phyloP scores from a whole-genome alignment of 768 basidiomycete species.

The Lactifluus volemus region DNA sequence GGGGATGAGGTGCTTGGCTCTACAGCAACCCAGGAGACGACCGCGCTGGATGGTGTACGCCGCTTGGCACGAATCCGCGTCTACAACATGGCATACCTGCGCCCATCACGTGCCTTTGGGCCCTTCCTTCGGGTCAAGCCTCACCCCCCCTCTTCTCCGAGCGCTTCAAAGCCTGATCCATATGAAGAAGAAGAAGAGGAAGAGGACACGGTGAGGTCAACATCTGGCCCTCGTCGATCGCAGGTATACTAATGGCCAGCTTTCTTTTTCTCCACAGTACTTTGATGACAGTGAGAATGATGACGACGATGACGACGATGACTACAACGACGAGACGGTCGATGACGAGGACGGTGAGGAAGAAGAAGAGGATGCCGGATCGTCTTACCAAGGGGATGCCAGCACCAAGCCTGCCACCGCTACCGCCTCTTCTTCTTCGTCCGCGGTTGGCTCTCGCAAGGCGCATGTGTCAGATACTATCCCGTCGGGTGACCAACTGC shows the following conservation, averaged over 20 bases:
- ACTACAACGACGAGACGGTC: not conserved
- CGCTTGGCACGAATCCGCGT: conserved; percentile 29
- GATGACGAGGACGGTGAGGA: not conserved
- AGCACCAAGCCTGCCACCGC: no score
- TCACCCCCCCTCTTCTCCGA: not conserved
- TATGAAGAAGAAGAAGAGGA: not conserved
- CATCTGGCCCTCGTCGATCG: not conserved
- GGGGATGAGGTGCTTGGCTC: not conserved
- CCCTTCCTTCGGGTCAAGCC: conserved; percentile 28
- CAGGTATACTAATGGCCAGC: not conserved
- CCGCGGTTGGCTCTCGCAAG: conserved; percentile 18
- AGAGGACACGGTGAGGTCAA: not conserved
- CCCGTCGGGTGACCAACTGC: conserved; percentile 23
- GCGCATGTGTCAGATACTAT: conserved; percentile 25
- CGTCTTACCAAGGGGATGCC: no score
- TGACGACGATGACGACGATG: not conserved
- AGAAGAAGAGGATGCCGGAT: no score
- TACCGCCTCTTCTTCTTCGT: not conserved
- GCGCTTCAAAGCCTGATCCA: not conserved
- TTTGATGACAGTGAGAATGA: not conserved
- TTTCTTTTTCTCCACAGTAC: no score
- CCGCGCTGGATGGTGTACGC: conserved; percentile 21
- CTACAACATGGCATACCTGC: conserved; percentile 31
- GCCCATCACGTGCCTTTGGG: conserved; percentile 28
- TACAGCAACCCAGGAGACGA: not conserved